Percentiles rank a stretch among this genome's conserved stretches.
phyloP scores from a whole-genome alignment of 768 basidiomycete species.

The Kwoniella shandongensis region DNA sequence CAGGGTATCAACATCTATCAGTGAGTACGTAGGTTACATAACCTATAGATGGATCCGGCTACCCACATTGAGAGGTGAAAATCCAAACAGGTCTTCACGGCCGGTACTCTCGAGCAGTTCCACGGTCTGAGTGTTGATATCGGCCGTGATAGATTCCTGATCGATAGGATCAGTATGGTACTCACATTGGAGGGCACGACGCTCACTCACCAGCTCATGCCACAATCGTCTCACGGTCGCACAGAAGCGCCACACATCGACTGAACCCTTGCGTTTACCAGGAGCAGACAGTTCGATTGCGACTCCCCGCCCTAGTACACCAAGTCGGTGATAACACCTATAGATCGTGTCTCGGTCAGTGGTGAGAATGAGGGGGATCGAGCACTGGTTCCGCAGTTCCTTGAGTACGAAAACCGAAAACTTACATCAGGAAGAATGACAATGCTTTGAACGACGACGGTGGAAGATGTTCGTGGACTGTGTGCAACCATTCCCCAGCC shows the following conservation, averaged over 20 bases:
- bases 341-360: not conserved
- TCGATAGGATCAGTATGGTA: not conserved
- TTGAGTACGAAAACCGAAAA: too few species aligned
- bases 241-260: slow-evolving; percentile 25
- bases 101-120: slow-evolving; percentile 9
- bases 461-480: slow-evolving; percentile 19
- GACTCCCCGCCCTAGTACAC: slow-evolving; percentile 17
- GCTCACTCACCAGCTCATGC: slow-evolving; percentile 24
- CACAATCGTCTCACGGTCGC: slow-evolving; percentile 14
- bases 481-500: slow-evolving; percentile 26
- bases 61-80: slow-evolving; percentile 37
- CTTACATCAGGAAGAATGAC: slow-evolving; percentile 26
- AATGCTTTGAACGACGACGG: slow-evolving; percentile 27
- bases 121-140: slow-evolving; percentile 7
- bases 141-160: too few species aligned
- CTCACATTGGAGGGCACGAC: not conserved
- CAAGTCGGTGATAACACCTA: slow-evolving; percentile 25
- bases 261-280: slow-evolving; percentile 16
- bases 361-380: not conserved
- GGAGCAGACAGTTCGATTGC: slow-evolving; percentile 20
- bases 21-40: not conserved
- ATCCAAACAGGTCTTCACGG: slow-evolving; percentile 20
- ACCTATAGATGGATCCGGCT: not conserved
- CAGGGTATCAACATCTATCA: not conserved
- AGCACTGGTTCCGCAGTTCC: not conserved